These are phyloP conservation scores for Rhytidhysteron rufulum DNA, from an alignment of 2,329 filamentous ascomycete genomes.

Conservation along the genomic window DNA sequence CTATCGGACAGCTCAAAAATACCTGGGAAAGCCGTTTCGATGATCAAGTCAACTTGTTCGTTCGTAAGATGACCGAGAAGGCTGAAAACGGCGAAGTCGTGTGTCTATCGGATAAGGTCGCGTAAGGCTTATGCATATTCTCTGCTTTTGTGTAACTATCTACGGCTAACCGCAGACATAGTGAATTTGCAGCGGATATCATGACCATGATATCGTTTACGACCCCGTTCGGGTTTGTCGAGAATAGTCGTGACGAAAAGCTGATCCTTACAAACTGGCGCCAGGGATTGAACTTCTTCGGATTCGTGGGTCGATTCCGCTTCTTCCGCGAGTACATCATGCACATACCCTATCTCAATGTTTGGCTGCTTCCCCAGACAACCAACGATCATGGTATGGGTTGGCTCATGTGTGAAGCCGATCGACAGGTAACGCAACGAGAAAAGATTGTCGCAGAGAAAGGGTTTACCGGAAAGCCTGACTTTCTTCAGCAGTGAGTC, in stretches of 20 bases:
- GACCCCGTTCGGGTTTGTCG: constrained; percentile 36
- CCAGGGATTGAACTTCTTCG: constrained; percentile 35
- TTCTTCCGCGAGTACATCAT: constrained; percentile 33
- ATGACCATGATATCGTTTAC: constrained; percentile 40
- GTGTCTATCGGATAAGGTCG: constrained; percentile 35
- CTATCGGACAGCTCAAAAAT: constrained; percentile 37
- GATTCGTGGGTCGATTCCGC: constrained; percentile 31
- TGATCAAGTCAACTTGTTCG: constrained; percentile 30
- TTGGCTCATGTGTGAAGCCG: constrained; percentile 36
- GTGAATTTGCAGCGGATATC: constrained; percentile 40
- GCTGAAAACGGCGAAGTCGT: constrained; percentile 18
- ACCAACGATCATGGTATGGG: constrained; percentile 32
- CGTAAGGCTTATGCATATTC: constrained; percentile 12
- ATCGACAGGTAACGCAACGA: constrained; percentile 26
- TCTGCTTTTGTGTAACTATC: too few species aligned
- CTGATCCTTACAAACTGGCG: constrained; percentile 35
- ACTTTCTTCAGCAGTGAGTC: constrained; percentile 33
- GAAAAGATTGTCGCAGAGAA: constrained; percentile 22
- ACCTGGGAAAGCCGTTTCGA: constrained; percentile 38
- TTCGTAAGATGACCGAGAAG: constrained; percentile 28
- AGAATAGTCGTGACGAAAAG: constrained; percentile 37
- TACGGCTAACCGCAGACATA: too few species aligned
- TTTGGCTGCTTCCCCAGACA: constrained; percentile 27
- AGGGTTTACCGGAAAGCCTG: constrained; percentile 17
- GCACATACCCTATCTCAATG: constrained; percentile 17